A percentile compares a stretch with the other conserved stretches of the same genome.
Conservation (phyloP, 768 basidiomycete species). For the Imleria badia region DNA sequence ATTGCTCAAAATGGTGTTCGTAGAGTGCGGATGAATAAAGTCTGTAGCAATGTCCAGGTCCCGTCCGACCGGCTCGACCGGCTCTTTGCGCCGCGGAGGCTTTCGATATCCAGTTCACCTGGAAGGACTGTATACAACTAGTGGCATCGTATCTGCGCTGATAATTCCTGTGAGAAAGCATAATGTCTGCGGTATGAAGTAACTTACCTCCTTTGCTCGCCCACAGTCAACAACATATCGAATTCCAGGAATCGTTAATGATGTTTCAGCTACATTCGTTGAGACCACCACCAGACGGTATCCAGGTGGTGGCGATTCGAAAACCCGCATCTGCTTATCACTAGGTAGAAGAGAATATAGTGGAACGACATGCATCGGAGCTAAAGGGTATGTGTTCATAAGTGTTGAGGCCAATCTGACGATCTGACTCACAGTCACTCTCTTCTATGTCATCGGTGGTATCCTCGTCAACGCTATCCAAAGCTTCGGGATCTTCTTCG, state of each 20-base stretch:
- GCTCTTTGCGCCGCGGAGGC: slow-evolving; percentile 93
- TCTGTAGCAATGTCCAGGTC: slow-evolving; percentile 97
- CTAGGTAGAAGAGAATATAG: slow-evolving; percentile 90
- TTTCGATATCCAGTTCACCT: slow-evolving; percentile 92
- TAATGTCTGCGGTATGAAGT: neutral
- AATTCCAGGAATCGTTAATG: slow-evolving; percentile 94
- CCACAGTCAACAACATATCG: slow-evolving; percentile 98
- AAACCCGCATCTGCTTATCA: slow-evolving; percentile 95
- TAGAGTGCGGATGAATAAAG: slow-evolving; percentile 94
- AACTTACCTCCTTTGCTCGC: slow-evolving; percentile 82
- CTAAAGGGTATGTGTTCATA: slow-evolving; percentile 39
- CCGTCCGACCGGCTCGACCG: slow-evolving; percentile 95
- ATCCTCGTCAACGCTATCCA: slow-evolving; percentile 73
- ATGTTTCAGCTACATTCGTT: slow-evolving; percentile 97
- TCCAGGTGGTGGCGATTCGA: slow-evolving; percentile 77
- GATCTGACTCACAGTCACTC: slow-evolving; percentile 52
- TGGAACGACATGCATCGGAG: slow-evolving; percentile 92
- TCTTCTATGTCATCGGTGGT: slow-evolving; percentile 57
- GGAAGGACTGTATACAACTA: slow-evolving; percentile 88
- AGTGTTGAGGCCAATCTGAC: slow-evolving; percentile 2
- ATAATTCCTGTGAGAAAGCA: neutral
- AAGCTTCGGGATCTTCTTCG: slow-evolving; percentile 70
- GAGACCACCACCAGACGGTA: slow-evolving; percentile 89
- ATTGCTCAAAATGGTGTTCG: slow-evolving; percentile 88
- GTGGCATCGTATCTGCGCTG: slow-evolving; percentile 81